Base-by-base conservation (phyloP, 2,329 filamentous ascomycete species). In the Trichoderma sp. region DNA sequence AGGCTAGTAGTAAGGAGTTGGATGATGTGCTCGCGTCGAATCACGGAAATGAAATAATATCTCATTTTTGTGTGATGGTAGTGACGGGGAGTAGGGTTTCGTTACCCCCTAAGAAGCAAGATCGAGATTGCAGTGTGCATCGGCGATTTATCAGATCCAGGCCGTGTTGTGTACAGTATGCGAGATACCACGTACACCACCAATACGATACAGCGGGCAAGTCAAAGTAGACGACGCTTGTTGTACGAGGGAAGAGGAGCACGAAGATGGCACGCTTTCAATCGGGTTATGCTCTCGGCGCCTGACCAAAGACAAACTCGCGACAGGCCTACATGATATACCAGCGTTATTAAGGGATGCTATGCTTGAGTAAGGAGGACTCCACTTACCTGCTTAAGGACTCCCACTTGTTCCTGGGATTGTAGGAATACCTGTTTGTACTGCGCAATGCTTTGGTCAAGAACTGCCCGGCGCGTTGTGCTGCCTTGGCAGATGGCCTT, bases 401-500 rank as follows among this genome's bases (percentile, higher is more conserved):
- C 83, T 78, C 89, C 85, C 67, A 97, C 86, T 76, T 92, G 89
- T 76, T 91, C 88, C 73, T 89, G 87, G 1, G 93, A 94, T 75
- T 94, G 91, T 73, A 90, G 83, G 80, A 94, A 99, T 15, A 97
- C 92, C 64, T 89, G 88, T 60, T 90, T 89, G 78, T 98, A 99
- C 81, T 95, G 92, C 69, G 90, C 87, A 67, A 99, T 83, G 76
- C 91, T 97, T 78, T 97, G 90, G 65, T 89, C 85, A 50, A 99
- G 86, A 56, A 99, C 92, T 22, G 87, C 86, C 64, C 87, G 85
- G 74, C 88, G 90, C 37, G 90, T 92, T 71, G 89, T 91, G 61
- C 87, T 89, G 29, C 95, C 95, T 69, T 94, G 93, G 79, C 95
- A 98, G 67, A 99, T 97, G 68, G 92, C 92, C 77, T 94, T 95